Conservation (phyloP, 129 eudicot genomes). For the Artemisia annua region DNA sequence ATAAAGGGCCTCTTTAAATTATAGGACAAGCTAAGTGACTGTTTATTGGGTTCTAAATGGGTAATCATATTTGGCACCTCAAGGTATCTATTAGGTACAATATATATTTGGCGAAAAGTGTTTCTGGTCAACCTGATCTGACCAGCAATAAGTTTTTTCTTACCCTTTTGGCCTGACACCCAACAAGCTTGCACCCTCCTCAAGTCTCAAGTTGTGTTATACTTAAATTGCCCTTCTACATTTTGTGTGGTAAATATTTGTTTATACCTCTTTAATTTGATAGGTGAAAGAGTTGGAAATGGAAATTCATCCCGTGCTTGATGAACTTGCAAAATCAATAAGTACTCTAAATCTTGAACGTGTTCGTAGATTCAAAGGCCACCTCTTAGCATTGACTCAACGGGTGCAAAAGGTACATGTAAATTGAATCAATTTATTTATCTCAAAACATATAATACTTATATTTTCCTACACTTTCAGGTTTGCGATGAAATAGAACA, state of each 20-base stretch:
- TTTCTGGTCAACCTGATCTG: too few species aligned
- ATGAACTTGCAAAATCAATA: slow-evolving; percentile 90
- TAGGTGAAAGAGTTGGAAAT: slow-evolving; percentile 88
- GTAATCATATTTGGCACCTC: too few species aligned
- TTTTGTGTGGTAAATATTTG: not conserved
- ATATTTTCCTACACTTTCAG: slow-evolving; percentile 40
- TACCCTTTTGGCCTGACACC: too few species aligned
- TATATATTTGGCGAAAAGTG: too few species aligned
- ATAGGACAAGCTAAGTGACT: too few species aligned
- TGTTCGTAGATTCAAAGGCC: slow-evolving; percentile 95
- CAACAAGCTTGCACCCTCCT: too few species aligned
- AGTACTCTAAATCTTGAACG: slow-evolving; percentile 95
- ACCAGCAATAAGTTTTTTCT: too few species aligned
- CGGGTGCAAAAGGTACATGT: slow-evolving; percentile 91
- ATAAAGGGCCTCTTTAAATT: too few species aligned
- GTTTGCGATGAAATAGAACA: slow-evolving; percentile 98
- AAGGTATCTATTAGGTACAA: too few species aligned
- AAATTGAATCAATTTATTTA: not conserved
- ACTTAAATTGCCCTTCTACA: not conserved
- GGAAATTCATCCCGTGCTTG: slow-evolving; percentile 97
- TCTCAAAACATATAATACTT: not conserved
- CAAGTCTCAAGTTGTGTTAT: not conserved
- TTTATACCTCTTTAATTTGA: not conserved
- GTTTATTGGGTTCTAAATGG: too few species aligned
- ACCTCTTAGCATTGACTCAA: slow-evolving; percentile 93